Percentiles rank a stretch among this genome's conserved stretches.
Evolutionary conservation across 306 rosid species (phyloP).

Genomic region (Corylus heterophylla): DNA sequence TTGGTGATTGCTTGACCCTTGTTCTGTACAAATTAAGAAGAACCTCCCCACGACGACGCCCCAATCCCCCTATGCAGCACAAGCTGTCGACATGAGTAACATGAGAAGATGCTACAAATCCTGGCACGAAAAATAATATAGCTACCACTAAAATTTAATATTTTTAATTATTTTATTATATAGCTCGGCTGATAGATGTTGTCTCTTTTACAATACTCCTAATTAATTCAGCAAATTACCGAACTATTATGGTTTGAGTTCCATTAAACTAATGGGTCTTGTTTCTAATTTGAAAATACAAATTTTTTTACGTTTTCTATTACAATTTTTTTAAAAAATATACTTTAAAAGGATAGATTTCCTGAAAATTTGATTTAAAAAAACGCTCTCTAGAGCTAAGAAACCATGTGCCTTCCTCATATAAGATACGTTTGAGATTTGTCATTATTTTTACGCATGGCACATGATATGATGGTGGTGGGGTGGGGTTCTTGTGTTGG

Average conservation of each 20-base stretch:
- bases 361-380: too few relatives aligned
- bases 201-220: conserved; percentile 12
- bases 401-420: conserved; percentile 51
- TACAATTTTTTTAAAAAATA: too few relatives aligned
- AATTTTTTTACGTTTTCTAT: too few relatives aligned
- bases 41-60: background rate
- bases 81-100: background rate
- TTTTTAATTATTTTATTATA: background rate
- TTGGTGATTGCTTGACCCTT: conserved; percentile 9
- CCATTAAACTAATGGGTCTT: conserved; percentile 12
- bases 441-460: conserved; percentile 32
- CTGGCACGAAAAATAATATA: conserved; percentile 4
- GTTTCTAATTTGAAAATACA: too few relatives aligned
- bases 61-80: conserved; percentile 20
- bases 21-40: background rate
- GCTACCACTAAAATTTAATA: background rate
- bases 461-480: conserved; percentile 60
- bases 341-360: too few relatives aligned
- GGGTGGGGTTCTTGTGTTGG: conserved; percentile 37
- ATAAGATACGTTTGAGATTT: conserved; percentile 50
- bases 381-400: too few relatives aligned
- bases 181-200: background rate
- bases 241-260: conserved; percentile 5
- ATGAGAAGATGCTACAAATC: conserved; percentile 24
- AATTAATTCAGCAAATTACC: conserved; percentile 12